Evolutionary conservation across 1,284 basidiomycete genomes (phyloP), one percentile per base, ranked within the genome.

Genomic region (Cutaneotrichosporon sp.): DNA sequence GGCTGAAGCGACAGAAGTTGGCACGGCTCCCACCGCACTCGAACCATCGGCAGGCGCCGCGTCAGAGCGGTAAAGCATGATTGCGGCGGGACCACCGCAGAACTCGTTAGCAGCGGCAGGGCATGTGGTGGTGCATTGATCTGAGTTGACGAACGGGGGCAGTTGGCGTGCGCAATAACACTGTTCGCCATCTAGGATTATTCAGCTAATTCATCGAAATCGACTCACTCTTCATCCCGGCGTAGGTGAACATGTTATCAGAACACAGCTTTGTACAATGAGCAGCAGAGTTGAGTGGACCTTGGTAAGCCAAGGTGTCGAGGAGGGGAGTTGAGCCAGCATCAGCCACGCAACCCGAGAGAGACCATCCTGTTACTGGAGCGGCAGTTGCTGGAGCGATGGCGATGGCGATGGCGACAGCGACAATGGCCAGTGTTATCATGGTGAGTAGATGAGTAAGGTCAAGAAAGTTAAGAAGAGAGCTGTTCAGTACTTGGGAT

Each of bases 271-370:
- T 63, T 18, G 78, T 66, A 65, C 80, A 81, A 40, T 56, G 63
- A 67, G 77, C 75, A 60, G 75, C 65, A 40, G 77, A 76, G 70
- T 79, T 72, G 50, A 62, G 61, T 2, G 61, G 56, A 36, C 64
- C 61, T 30, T 42, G 11, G 31, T 65, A 58, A 16, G 58, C 40
- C 47, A 61, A 63, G 8, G 63, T 69, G 21, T 56, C 30, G 21
- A 78, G 70, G 18, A 76, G 47, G 34, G 72, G 70, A 21, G 60
- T n/a, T 0, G 36, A 40, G 1, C 13, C 38, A 36, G 58, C 57
- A 63, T 78, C 76, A 53, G 70, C 50, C 18, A 74, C 73, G 65
- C 79, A 79, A n/a, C 77, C 79, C 56, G 75, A 68, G 49, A 57
- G 30, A 13, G 49, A 42, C 66, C 66, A 67, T 13, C 34, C 40